Percentiles rank a stretch among this genome's conserved stretches.
Evolutionary conservation across 345 rosid genomes (phyloP).

Genomic region (Rubroshorea leprosula): DNA sequence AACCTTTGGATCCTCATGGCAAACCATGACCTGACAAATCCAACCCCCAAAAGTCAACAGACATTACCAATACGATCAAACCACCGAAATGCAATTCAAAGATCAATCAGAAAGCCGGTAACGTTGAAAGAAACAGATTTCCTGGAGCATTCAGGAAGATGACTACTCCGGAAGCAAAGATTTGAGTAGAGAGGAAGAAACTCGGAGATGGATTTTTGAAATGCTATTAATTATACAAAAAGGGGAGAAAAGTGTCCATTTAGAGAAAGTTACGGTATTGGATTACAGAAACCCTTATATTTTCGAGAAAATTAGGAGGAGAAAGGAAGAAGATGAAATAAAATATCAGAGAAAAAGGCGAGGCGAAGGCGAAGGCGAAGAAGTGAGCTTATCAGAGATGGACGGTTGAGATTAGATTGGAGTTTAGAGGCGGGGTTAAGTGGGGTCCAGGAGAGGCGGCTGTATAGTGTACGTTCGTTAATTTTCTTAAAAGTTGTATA

Average conservation of each 20-base stretch:
- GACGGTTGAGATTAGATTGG: no score
- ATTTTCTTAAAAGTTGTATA: no score
- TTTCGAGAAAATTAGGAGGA: neutral
- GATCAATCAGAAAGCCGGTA: constrained; percentile 6
- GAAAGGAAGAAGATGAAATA: constrained; percentile 1
- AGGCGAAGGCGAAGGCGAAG: no score
- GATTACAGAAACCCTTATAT: neutral
- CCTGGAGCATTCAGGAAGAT: constrained; percentile 9
- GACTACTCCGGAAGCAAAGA: neutral
- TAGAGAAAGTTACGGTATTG: neutral
- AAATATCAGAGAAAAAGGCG: neutral
- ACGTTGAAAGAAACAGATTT: neutral
- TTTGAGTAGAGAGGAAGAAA: neutral
- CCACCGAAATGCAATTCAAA: neutral
- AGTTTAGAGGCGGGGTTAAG: no score
- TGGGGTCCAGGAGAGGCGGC: no score
- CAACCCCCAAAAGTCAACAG: constrained; percentile 27
- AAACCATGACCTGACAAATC: constrained; percentile 13
- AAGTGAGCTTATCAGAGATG: no score
- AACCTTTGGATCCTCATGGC: no score
- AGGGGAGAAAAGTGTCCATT: neutral
- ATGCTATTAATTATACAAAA: neutral
- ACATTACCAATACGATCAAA: constrained; percentile 11
- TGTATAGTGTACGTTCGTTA: no score
- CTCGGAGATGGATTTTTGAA: neutral